Evolutionary conservation across 2,329 filamentous ascomycete genomes (phyloP).

Genomic region (Cordyceps cateniannulata): DNA sequence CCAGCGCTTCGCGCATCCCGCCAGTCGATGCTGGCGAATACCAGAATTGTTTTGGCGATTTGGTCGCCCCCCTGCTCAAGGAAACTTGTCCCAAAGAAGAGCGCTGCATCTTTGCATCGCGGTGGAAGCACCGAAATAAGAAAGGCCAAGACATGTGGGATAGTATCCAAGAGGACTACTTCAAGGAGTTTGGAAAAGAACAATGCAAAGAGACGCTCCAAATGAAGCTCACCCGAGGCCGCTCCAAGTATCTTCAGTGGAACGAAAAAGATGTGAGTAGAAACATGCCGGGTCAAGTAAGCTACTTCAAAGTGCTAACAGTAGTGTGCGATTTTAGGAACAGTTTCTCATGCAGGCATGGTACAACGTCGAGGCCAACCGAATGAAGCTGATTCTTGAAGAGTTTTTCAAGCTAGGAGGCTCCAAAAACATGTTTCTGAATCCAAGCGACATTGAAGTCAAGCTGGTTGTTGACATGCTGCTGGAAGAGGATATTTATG

Average conservation of each 20-base stretch:
- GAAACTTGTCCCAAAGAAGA: slow-evolving; percentile 41
- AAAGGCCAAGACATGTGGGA: slow-evolving; percentile 56
- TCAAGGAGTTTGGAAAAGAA: slow-evolving; percentile 26
- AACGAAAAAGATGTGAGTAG: slow-evolving; percentile 43
- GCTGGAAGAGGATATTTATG: slow-evolving; percentile 6
- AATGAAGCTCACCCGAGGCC: slow-evolving; percentile 48
- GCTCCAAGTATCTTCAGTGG: slow-evolving; percentile 44
- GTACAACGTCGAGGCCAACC: neutral
- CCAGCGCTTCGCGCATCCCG: neutral
- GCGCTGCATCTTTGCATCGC: slow-evolving; percentile 42
- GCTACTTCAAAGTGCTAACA: neutral
- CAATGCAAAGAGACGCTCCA: slow-evolving; percentile 45
- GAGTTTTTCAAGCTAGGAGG: slow-evolving; percentile 2
- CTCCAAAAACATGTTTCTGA: slow-evolving; percentile 10
- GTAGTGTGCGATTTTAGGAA: neutral
- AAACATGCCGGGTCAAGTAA: neutral
- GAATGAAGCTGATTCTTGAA: neutral
- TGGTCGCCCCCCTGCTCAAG: slow-evolving; percentile 34
- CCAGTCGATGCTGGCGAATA: slow-evolving; percentile 24
- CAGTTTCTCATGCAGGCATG: neutral
- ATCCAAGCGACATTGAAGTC: slow-evolving; percentile 1
- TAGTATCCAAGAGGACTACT: slow-evolving; percentile 40
- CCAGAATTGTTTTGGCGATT: slow-evolving; percentile 28
- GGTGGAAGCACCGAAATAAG: slow-evolving; percentile 36
- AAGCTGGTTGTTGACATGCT: neutral